Percentiles rank a stretch among this genome's conserved stretches.
Conservation (phyloP, 2,329 filamentous ascomycete species). For the Penicillium sp. region DNA sequence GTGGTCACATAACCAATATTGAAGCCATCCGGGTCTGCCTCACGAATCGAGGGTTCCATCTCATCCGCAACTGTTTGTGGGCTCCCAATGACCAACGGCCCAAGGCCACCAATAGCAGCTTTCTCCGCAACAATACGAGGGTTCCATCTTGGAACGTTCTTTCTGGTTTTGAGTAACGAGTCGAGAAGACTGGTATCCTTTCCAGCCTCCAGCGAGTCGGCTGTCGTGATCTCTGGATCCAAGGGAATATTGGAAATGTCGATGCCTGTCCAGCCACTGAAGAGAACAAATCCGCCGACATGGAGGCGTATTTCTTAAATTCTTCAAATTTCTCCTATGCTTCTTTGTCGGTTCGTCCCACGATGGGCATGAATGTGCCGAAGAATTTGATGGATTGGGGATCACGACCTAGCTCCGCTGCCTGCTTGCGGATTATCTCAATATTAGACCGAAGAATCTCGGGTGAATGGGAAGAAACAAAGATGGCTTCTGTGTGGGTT, state of each 20-base stretch:
- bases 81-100: slow-evolving; percentile 51
- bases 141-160: slow-evolving; percentile 50
- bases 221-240: slow-evolving; percentile 57
- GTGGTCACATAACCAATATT: slow-evolving; percentile 52
- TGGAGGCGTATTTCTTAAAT: slow-evolving; percentile 54
- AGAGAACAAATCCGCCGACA: slow-evolving; percentile 58
- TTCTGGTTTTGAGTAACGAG: slow-evolving; percentile 51
- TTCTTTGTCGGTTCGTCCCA: slow-evolving; percentile 55
- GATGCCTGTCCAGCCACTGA: slow-evolving; percentile 62
- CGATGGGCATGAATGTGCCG: slow-evolving; percentile 52
- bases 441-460: slow-evolving; percentile 53
- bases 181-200: slow-evolving; percentile 54
- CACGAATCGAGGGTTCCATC: slow-evolving; percentile 49
- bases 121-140: slow-evolving; percentile 49
- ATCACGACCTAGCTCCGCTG: slow-evolving; percentile 55
- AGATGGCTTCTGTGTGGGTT: slow-evolving; percentile 62
- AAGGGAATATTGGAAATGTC: slow-evolving; percentile 59
- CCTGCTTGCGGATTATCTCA: slow-evolving; percentile 54
- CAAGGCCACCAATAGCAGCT: slow-evolving; percentile 52
- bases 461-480: slow-evolving; percentile 58
- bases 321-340: slow-evolving; percentile 55
- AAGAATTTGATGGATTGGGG: slow-evolving; percentile 60
- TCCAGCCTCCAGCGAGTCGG: slow-evolving; percentile 56
- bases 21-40: slow-evolving; percentile 46
- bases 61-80: slow-evolving; percentile 50